A percentile compares a stretch with the other conserved stretches of the same genome.
Evolutionary conservation across 768 basidiomycete species (phyloP).

Genomic region (Tricholoma sp.): DNA sequence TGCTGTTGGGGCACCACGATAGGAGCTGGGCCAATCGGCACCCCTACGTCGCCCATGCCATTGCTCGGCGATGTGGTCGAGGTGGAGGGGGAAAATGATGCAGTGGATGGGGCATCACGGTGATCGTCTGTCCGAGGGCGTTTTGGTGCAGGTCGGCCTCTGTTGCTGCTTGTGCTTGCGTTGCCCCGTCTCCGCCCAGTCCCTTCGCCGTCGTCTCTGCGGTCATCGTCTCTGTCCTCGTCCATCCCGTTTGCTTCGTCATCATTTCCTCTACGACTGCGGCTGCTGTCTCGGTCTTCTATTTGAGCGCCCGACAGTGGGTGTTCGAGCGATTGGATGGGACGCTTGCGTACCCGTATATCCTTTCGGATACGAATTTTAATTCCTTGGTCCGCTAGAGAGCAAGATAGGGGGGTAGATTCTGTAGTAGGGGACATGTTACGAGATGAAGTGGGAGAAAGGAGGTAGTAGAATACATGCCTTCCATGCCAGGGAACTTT

Average conservation of each 20-base stretch:
- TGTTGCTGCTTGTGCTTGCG: background rate
- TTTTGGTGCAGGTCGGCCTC: constrained; percentile 27
- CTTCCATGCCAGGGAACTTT: constrained; percentile 96
- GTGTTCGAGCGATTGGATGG: constrained; percentile 37
- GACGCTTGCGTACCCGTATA: constrained; percentile 75
- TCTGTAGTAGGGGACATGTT: constrained; percentile 38
- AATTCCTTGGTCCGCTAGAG: constrained; percentile 92
- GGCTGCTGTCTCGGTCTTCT: constrained; percentile 3
- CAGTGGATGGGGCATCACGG: constrained; percentile 4
- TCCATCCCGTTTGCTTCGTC: constrained; percentile 17
- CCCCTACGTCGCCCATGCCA: constrained; percentile 12
- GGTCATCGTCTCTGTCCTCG: constrained; percentile 22
- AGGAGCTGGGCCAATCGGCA: constrained; percentile 11
- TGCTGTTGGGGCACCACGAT: constrained; percentile 24
- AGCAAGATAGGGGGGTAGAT: constrained; percentile 83
- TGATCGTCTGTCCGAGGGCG: constrained; percentile 31
- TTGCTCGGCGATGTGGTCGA: background rate
- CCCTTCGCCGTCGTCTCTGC: constrained; percentile 3
- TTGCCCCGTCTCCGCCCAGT: background rate
- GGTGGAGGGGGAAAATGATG: background rate
- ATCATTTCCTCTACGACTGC: constrained; percentile 10
- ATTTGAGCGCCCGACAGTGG: constrained; percentile 21
- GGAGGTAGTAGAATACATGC: constrained; percentile 34
- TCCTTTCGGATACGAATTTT: constrained; percentile 94
- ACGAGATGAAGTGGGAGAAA: background rate